A percentile compares a stretch with the other conserved stretches of the same genome.
Conservation (phyloP, 306 rosid species). For the Pueraria montana region DNA sequence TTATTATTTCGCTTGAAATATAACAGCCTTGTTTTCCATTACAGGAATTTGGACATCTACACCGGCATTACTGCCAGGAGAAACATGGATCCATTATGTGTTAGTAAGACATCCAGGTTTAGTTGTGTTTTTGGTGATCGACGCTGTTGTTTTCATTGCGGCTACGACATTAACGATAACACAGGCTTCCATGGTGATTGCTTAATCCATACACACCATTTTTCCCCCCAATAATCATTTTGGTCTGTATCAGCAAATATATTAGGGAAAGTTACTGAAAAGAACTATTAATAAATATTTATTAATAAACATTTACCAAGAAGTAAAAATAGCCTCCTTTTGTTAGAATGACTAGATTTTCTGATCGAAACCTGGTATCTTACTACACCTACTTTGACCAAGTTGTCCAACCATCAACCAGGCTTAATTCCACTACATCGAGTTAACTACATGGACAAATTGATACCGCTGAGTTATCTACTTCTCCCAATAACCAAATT, state of each 20-base stretch:
- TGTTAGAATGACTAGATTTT: conserved; percentile 14
- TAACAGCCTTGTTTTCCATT: conserved; percentile 49
- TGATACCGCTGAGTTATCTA: neutral
- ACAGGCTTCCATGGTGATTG: conserved; percentile 82
- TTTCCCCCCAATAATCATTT: neutral
- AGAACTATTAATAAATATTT: conserved; percentile 7
- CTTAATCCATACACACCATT: conserved; percentile 35
- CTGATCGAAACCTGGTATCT: neutral
- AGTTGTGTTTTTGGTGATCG: conserved; percentile 70
- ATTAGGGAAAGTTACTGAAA: conserved; percentile 1
- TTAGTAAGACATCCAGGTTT: conserved; percentile 70
- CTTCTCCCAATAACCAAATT: neutral
- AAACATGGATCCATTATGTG: conserved; percentile 72
- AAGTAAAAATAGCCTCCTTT: neutral
- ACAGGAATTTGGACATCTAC: conserved; percentile 76
- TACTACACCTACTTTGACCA: neutral
- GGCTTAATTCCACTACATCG: neutral
- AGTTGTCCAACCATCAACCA: neutral
- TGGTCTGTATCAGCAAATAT: conserved; percentile 31
- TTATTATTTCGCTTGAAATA: conserved; percentile 42
- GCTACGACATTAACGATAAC: conserved; percentile 69
- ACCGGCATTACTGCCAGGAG: conserved; percentile 62
- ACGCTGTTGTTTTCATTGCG: conserved; percentile 57
- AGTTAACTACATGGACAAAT: neutral
- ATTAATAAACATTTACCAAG: neutral